phyloP scores from a whole-genome alignment of 805 yeast species.

The Jamesozyma hellenica region DNA sequence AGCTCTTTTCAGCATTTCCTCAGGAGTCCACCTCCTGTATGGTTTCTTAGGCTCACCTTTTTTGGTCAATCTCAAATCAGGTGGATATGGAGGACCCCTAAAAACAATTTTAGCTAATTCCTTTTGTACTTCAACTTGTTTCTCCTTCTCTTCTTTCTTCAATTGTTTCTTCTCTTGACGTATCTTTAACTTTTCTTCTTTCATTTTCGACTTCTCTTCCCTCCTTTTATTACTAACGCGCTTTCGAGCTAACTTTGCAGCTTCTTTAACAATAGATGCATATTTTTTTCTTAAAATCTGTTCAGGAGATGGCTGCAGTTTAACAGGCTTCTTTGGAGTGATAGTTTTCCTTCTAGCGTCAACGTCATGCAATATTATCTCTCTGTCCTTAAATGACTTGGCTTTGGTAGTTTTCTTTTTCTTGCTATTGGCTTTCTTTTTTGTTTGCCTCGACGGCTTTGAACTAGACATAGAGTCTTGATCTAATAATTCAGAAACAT shows the following conservation, averaged over 20 bases:
- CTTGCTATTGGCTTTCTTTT: slow-evolving; percentile 2
- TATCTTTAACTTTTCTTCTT: slow-evolving; percentile 8
- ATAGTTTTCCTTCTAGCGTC: slow-evolving; percentile 5
- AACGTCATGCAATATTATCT: slow-evolving; percentile 9
- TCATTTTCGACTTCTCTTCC: slow-evolving; percentile 9
- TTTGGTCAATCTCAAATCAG: slow-evolving; percentile 23
- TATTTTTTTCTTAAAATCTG: slow-evolving; percentile 16
- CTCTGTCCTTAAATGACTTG: slow-evolving; percentile 6
- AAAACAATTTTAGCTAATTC: slow-evolving; percentile 26
- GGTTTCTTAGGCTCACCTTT: slow-evolving; percentile 28
- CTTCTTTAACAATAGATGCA: slow-evolving; percentile 16
- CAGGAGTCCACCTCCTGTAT: slow-evolving; percentile 27
- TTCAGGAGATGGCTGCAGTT: slow-evolving; percentile 10
- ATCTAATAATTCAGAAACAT: slow-evolving; percentile 3
- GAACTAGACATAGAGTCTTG: neutral
- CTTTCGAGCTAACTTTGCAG: slow-evolving; percentile 23
- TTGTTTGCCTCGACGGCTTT: neutral
- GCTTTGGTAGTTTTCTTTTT: slow-evolving; percentile 1
- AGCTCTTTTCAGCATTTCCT: slow-evolving; percentile 23
- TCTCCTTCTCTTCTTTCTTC: slow-evolving; percentile 16
- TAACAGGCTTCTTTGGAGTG: slow-evolving; percentile 7
- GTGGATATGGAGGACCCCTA: slow-evolving; percentile 28
- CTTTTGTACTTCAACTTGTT: slow-evolving; percentile 17
- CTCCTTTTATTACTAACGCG: slow-evolving; percentile 15
- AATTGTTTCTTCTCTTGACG: slow-evolving; percentile 16